Evolutionary conservation across 371 early-diverging fungal genomes (phyloP).

Genomic region (Syncephalastrum racemosum): DNA sequence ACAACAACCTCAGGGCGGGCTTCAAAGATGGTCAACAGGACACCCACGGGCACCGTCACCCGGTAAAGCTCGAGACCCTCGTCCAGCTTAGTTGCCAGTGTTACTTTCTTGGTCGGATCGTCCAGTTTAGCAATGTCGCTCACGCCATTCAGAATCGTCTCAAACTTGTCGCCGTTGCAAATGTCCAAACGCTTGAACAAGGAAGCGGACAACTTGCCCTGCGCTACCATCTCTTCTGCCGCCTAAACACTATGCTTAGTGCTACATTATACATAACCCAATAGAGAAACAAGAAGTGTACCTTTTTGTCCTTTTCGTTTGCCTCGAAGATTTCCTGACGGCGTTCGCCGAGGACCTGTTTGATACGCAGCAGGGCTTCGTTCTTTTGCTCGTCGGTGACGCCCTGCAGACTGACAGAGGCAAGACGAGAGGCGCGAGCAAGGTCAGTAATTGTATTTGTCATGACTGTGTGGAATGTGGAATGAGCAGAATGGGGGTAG

Average conservation of each 20-base stretch:
- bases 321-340: slow-evolving; percentile 75
- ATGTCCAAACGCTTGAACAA: slow-evolving; percentile 92
- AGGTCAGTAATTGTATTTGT: slow-evolving; percentile 47
- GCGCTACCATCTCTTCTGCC: slow-evolving; percentile 70
- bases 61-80: slow-evolving; percentile 84
- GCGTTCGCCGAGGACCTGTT: slow-evolving; percentile 66
- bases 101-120: slow-evolving; percentile 85
- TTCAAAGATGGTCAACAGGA: slow-evolving; percentile 94
- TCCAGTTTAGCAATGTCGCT: slow-evolving; percentile 81
- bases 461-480: slow-evolving; percentile 9
- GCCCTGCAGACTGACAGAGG: slow-evolving; percentile 80
- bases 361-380: slow-evolving; percentile 73
- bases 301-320: slow-evolving; percentile 81
- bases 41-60: slow-evolving; percentile 92
- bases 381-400: slow-evolving; percentile 77
- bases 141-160: slow-evolving; percentile 86
- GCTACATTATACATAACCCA: too few relatives aligned
- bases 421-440: slow-evolving; percentile 75
- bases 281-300: slow-evolving; percentile 17
- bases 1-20: slow-evolving; percentile 98
- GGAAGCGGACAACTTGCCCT: slow-evolving; percentile 73
- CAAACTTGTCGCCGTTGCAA: slow-evolving; percentile 80
- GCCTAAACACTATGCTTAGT: slow-evolving; percentile 23
- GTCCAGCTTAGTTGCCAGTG: slow-evolving; percentile 79
- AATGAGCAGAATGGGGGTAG: not conserved